Evolutionary conservation across 2,329 filamentous ascomycete species (phyloP).

Genomic region (Fusarium mangiferae): DNA sequence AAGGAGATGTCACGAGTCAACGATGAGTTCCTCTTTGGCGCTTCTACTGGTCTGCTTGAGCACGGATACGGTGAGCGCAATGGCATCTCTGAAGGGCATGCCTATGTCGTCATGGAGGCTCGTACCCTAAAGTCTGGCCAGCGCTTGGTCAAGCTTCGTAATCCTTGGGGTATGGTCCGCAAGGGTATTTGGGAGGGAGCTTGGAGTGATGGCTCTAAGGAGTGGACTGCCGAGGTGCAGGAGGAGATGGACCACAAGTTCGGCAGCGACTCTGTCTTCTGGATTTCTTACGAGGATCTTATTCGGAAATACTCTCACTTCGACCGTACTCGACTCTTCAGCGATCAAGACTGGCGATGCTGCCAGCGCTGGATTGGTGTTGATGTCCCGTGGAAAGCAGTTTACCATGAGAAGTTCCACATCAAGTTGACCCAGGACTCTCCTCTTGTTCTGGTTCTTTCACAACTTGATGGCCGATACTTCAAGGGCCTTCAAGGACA

Average conservation of each 20-base stretch:
- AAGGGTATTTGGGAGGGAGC: conserved; percentile 70
- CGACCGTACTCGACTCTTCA: conserved; percentile 70
- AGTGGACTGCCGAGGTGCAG: conserved; percentile 69
- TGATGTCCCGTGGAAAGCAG: conserved; percentile 69
- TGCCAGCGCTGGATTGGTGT: conserved; percentile 70
- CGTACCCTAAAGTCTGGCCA: conserved; percentile 62
- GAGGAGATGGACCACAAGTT: conserved; percentile 68
- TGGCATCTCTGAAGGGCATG: conserved; percentile 68
- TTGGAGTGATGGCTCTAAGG: conserved; percentile 69
- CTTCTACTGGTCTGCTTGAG: conserved; percentile 71
- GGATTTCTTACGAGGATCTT: conserved; percentile 71
- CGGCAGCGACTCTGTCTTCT: conserved; percentile 71
- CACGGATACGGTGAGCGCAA: conserved; percentile 69
- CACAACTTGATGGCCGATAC: conserved; percentile 71
- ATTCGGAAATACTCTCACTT: conserved; percentile 70
- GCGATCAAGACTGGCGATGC: conserved; percentile 65
- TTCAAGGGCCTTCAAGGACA: conserved; percentile 70
- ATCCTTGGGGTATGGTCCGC: conserved; percentile 68
- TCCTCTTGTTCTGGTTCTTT: conserved; percentile 68
- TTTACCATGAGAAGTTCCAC: conserved; percentile 71
- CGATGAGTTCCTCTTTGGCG: conserved; percentile 81
- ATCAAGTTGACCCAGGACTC: conserved; percentile 66
- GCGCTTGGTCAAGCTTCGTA: conserved; percentile 67
- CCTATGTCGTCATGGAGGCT: conserved; percentile 70
- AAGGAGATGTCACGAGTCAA: conserved; percentile 85